Evolutionary conservation across 768 basidiomycete genomes (phyloP), one percentile per base, ranked within the genome.

Genomic region (Collybia sp.): DNA sequence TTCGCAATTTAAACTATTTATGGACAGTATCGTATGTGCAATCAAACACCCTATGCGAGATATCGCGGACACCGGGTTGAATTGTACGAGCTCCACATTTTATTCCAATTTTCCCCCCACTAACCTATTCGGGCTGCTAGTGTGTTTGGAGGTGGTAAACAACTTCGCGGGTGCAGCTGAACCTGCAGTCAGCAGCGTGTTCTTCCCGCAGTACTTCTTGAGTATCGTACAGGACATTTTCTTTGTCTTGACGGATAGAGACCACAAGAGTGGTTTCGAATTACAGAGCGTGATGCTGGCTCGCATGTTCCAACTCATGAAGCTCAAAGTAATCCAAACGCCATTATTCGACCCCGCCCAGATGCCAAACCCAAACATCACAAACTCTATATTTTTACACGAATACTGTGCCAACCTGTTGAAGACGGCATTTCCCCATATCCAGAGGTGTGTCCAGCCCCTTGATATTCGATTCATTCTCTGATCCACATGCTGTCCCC

Each of bases 31-130:
- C 53, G 86, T 95, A 43, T 99, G 96, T 95, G 95, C 93, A n/a
- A 95, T 97, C 73, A 99, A 99, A 66, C 96, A 99, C 70, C 96
- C 92, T 12, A 93, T 96, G 92, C 82, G 95, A 45, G 95, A 98
- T 65, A 96, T 99, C 51, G 91, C 93, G 4, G 95, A 98, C 61
- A 89, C 86, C 36, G 88, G 88, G 36, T 65, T 91, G 48, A 88
- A 85, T 58, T 60, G 88, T 91, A 68, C 44, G 78, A 67, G 52
- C 25, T 25, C n/a, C 45, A n/a, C 13, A 38, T 48, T 31, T 45
- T 40, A 36, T 42, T 13, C 40, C 17, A 30, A 12, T 38, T 48
- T 17, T 39, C 39, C 6, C 16, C 46, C 39, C 53, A 12, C 4
- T 44, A 31, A 34, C 13, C 34, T 19, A 45, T 42, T 19, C 51